phyloP scores from a whole-genome alignment of 768 basidiomycete species.

The Cystobasidium tubakii region DNA sequence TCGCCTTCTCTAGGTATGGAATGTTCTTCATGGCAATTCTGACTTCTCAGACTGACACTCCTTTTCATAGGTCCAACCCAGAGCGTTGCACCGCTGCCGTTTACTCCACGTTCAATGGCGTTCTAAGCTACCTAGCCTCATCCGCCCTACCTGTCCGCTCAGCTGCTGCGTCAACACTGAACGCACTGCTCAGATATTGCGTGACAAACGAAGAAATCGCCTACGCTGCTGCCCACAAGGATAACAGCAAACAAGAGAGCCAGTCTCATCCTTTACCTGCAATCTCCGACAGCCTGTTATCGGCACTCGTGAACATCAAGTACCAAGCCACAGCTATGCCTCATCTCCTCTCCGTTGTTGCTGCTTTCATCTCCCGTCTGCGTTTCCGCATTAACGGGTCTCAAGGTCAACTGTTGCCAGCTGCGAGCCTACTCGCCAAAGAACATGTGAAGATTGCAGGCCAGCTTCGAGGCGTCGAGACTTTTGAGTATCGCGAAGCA shows the following conservation, averaged over 20 bases:
- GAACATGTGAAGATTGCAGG: conserved; percentile 69
- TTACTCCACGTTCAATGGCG: conserved; percentile 5
- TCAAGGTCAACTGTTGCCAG: conserved; percentile 45
- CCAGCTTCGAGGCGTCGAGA: conserved; percentile 67
- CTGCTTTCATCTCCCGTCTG: conserved; percentile 63
- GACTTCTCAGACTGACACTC: neutral
- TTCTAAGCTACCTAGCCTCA: conserved; percentile 28
- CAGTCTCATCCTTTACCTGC: conserved; percentile 49
- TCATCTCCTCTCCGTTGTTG: conserved; percentile 67
- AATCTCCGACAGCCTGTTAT: conserved; percentile 61
- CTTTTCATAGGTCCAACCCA: conserved; percentile 13
- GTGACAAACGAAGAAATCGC: conserved; percentile 62
- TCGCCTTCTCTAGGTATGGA: conserved; percentile 55
- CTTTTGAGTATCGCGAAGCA: conserved; percentile 83
- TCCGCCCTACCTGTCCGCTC: conserved; percentile 34
- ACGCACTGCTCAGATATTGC: conserved; percentile 63
- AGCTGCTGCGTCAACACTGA: conserved; percentile 49
- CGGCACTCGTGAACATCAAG: conserved; percentile 65
- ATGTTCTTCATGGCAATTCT: neutral
- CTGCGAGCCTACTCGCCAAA: conserved; percentile 48
- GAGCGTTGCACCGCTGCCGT: conserved; percentile 11
- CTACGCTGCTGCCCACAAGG: conserved; percentile 43
- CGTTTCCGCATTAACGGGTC: conserved; percentile 54
- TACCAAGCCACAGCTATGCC: conserved; percentile 67
- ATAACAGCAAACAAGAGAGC: conserved; percentile 32